phyloP scores from a whole-genome alignment of 1,139 yeast genomes.

The Sugiyamaella grinbergsii region DNA sequence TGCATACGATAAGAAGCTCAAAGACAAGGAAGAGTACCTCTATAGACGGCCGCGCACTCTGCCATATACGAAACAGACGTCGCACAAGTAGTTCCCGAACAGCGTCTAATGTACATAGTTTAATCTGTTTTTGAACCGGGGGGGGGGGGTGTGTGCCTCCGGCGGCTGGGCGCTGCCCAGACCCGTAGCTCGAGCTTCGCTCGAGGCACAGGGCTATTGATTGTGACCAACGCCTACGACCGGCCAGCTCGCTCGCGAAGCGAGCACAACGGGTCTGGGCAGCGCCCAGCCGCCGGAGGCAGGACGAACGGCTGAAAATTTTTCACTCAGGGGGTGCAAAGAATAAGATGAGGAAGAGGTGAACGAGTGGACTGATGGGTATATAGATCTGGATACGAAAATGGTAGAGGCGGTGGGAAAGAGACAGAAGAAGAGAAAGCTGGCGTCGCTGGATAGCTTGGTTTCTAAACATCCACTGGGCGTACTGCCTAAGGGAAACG shows the following conservation, averaged over 20 bases:
- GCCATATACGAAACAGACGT: constrained; percentile 37
- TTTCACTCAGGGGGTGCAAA: constrained; percentile 11
- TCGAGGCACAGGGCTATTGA: too few species aligned
- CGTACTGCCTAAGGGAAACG: constrained; percentile 74
- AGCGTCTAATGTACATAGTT: constrained; percentile 5
- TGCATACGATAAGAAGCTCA: constrained; percentile 48
- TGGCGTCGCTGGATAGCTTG: constrained; percentile 13
- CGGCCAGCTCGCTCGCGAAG: not conserved
- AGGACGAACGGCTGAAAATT: constrained; percentile 11
- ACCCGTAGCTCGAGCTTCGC: constrained; percentile 10
- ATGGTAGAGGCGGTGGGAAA: constrained; percentile 10
- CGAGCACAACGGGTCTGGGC: constrained; percentile 9
- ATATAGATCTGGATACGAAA: not conserved
- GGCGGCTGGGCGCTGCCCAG: constrained; percentile 14
- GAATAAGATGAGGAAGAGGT: not conserved
- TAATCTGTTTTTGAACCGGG: not conserved
- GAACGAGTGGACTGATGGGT: not conserved
- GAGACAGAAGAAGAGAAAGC: constrained; percentile 8
- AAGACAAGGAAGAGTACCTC: constrained; percentile 65
- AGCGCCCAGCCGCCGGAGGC: constrained; percentile 7
- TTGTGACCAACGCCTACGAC: too few species aligned
- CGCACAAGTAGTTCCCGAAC: not conserved
- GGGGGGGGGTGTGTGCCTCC: not conserved
- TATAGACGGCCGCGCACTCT: constrained; percentile 60
- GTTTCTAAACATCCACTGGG: constrained; percentile 61